Evolutionary conservation across 2,329 filamentous ascomycete species (phyloP), one percentile per base, ranked within the genome.

Genomic region (Colletotrichum sidae): DNA sequence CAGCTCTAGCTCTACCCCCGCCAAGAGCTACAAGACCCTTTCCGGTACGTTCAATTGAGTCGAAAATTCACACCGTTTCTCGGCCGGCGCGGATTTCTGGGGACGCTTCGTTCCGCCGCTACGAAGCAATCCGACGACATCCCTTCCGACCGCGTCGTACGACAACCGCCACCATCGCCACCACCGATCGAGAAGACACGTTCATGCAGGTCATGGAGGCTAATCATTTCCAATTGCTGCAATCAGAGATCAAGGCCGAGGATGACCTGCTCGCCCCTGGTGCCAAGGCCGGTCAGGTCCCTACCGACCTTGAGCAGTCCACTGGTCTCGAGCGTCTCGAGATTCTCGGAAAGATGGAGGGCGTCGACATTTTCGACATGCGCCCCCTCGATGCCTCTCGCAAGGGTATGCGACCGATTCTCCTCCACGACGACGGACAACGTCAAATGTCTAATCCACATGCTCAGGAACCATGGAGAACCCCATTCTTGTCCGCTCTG

Each of bases 291-390:
- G 95, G 96, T 77, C 92, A 91, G 78, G 85, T 99, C 72, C 93
- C 96, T 71, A 96, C 93, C 83, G 96, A 99, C 82, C 81, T 97
- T 78, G 94, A 98, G 81, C 96, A 99, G 82, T 84, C 96, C 67
- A 98, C 96, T 73, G 96, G 96, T 92, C 87, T 98, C 67, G 96
- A 99, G 87, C 94, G 96, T 88, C 88, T 99, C 73, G 96, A 99
- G 84, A 96, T 99, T 76, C 87, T 99, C 79, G 96, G 96, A 83
- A 99, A 99, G 90, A 97, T 98, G 92, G 93, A 98, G 86, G 94
- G 96, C 72, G 85, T 97, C 75, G 96, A 99, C 78, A 86, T 98
- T 79, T 99, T 99, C 85, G 94, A 99, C 84, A 97, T 98, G 96
- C 91, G 89, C 81, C 96, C 96, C 69, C 88, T 99, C 74, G 96